Conservation (phyloP, 495 filamentous ascomycete species). For the Cairneyella variabilis region DNA sequence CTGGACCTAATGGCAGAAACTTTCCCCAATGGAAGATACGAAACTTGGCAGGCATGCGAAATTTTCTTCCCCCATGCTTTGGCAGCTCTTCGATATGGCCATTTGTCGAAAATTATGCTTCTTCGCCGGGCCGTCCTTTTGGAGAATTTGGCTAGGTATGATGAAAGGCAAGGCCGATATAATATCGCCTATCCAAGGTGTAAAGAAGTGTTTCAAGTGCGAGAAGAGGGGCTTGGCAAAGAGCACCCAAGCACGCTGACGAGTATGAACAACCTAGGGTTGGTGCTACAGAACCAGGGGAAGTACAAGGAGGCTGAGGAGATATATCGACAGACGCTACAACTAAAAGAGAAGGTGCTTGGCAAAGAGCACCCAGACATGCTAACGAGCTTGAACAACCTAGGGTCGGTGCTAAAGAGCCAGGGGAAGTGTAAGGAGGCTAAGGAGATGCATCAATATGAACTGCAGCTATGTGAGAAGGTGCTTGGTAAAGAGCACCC, state of each 20-base stretch:
- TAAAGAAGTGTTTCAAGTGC: background rate
- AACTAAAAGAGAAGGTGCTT: conserved; percentile 10
- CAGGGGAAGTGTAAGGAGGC: conserved; percentile 31
- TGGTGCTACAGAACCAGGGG: conserved; percentile 22
- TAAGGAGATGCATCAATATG: conserved; percentile 20
- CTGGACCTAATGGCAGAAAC: conserved; percentile 27
- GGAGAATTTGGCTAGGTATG: conserved; percentile 10
- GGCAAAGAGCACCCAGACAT: conserved; percentile 29
- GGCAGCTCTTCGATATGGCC: conserved; percentile 19
- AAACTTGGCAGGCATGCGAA: conserved; percentile 35
- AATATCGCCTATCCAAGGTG: background rate
- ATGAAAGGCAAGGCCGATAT: conserved; percentile 2
- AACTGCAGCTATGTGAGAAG: background rate
- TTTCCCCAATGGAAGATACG: conserved; percentile 32
- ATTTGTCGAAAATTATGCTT: background rate
- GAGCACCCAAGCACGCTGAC: conserved; percentile 32
- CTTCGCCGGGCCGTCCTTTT: background rate
- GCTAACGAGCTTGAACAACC: conserved; percentile 20
- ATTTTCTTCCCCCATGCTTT: conserved; percentile 37
- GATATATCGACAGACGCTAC: background rate
- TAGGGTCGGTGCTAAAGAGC: conserved; percentile 28
- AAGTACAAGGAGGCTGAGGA: conserved; percentile 31
- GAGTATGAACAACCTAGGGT: conserved; percentile 22
- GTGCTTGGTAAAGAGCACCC: conserved; percentile 14
- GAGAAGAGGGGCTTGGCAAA: conserved; percentile 18